Conservation (phyloP, 768 basidiomycete species). For the Rhizopogon salebrosus region DNA sequence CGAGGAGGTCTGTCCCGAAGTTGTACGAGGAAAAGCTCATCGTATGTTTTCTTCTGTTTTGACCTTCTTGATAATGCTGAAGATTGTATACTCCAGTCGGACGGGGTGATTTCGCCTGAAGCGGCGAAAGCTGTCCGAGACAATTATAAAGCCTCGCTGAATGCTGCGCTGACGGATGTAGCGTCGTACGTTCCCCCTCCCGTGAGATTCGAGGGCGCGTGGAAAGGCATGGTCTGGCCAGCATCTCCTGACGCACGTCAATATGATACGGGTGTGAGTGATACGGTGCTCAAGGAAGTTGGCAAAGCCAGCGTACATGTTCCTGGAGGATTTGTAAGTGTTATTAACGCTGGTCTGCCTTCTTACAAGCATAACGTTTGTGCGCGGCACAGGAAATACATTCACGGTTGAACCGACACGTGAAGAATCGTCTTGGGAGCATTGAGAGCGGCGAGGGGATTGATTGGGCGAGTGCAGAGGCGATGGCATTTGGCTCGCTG, state of each 20-base stretch:
- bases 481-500: constrained; percentile 83
- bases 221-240: constrained; percentile 60
- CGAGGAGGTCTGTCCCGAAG: constrained; percentile 70
- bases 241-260: constrained; percentile 45
- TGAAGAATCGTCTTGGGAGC: constrained; percentile 69
- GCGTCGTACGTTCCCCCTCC: constrained; percentile 43
- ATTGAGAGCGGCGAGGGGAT: constrained; percentile 66
- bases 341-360: neutral
- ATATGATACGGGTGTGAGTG: constrained; percentile 66
- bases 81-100: constrained; percentile 10
- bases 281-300: constrained; percentile 45
- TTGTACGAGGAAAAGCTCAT: constrained; percentile 78
- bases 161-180: constrained; percentile 49
- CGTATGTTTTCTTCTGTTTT: constrained; percentile 35
- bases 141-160: constrained; percentile 58
- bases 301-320: constrained; percentile 65
- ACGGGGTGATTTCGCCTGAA: constrained; percentile 40
- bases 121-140: constrained; percentile 47
- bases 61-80: neutral
- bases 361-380: neutral
- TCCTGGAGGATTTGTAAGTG: constrained; percentile 60
- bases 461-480: constrained; percentile 92
- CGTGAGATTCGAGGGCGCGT: constrained; percentile 61
- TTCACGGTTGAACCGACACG: constrained; percentile 70
- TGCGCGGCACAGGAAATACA: constrained; percentile 62